These are phyloP conservation scores for Histomonas meleagridis DNA, from an alignment of 208 protist genomes.

Conservation along the genomic window DNA sequence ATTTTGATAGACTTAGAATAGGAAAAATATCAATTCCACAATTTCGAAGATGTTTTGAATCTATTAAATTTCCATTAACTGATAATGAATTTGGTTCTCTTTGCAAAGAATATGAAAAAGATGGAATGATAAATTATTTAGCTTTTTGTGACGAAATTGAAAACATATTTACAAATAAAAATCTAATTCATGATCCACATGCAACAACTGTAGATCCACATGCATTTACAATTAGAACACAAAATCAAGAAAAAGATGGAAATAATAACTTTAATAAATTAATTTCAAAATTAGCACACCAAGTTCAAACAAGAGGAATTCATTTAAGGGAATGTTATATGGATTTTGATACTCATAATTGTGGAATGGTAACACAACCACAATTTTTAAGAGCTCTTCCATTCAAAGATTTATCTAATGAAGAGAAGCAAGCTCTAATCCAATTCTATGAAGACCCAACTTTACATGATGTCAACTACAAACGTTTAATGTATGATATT, in stretches of 20 bases:
- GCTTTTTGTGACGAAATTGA: neutral
- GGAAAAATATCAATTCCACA: neutral
- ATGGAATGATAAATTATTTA: neutral
- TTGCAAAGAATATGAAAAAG: neutral
- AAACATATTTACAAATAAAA: constrained; percentile 21
- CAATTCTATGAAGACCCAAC: neutral
- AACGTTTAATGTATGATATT: neutral
- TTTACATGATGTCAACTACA: neutral
- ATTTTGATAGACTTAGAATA: neutral
- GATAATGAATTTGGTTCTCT: neutral
- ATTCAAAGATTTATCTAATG: neutral
- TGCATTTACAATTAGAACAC: neutral
- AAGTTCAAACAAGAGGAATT: constrained; percentile 1
- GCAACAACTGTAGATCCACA: neutral
- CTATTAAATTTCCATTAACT: neutral
- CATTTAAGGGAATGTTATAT: neutral
- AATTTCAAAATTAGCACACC: neutral
- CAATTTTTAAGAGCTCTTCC: neutral
- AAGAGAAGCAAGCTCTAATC: neutral
- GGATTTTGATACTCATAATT: constrained; percentile 30
- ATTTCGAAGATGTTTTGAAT: constrained; percentile 6
- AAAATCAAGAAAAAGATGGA: neutral
- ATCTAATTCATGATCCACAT: neutral
- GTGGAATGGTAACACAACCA: neutral
- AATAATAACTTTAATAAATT: neutral